phyloP scores from a whole-genome alignment of 768 basidiomycete genomes.

The Lyophyllum atratum region DNA sequence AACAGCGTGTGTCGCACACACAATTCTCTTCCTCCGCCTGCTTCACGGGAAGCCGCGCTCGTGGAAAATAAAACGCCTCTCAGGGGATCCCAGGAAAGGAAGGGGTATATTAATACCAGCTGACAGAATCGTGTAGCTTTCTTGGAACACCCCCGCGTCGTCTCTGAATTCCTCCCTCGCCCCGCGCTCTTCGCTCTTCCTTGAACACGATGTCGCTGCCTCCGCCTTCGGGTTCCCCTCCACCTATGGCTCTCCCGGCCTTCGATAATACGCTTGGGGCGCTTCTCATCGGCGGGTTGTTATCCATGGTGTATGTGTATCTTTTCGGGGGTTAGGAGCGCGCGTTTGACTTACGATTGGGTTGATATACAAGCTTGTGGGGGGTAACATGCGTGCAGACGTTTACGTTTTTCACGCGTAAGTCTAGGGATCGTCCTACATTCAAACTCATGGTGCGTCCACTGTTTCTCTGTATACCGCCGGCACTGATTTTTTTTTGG shows the following conservation, averaged over 20 bases:
- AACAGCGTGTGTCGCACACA: not conserved
- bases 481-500: not conserved
- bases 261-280: conserved; percentile 58
- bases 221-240: not conserved
- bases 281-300: conserved; percentile 52
- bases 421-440: conserved; percentile 29
- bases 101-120: not conserved
- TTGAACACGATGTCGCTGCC: conserved; percentile 16
- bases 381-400: conserved; percentile 59
- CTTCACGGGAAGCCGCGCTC: not conserved
- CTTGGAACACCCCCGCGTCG: not conserved
- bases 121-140: not conserved
- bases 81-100: not conserved
- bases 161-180: not conserved
- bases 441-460: conserved; percentile 40
- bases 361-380: conserved; percentile 47
- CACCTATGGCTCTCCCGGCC: conserved; percentile 23
- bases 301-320: conserved; percentile 50
- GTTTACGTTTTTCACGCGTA: conserved; percentile 48
- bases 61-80: not conserved
- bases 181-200: not conserved
- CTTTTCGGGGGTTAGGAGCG: not conserved
- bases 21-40: not conserved
- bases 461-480: not conserved
- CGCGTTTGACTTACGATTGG: not conserved